These are phyloP conservation scores for Cladochytrium replicatum DNA, from an alignment of 192 early-diverging fungal genomes.

Conservation along the genomic window DNA sequence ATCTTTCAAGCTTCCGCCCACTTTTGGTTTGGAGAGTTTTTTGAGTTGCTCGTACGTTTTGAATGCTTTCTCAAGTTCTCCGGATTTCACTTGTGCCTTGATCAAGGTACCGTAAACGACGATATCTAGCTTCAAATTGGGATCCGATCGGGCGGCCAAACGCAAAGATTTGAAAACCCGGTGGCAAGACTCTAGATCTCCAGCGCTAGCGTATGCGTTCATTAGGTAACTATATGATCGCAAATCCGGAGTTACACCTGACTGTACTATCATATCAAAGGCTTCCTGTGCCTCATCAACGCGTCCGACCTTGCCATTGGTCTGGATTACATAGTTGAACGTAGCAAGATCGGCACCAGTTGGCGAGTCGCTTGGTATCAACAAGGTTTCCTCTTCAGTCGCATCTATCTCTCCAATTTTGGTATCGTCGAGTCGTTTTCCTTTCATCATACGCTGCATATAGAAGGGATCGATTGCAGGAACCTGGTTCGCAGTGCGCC, in stretches of 20 bases:
- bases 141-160: slow-evolving; percentile 10
- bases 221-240: slow-evolving; percentile 67
- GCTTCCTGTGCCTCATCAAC: slow-evolving; percentile 53
- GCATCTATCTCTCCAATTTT: too few relatives aligned
- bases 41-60: slow-evolving; percentile 72
- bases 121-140: slow-evolving; percentile 44
- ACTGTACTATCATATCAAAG: slow-evolving; percentile 47
- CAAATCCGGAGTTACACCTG: slow-evolving; percentile 54
- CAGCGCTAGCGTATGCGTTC: slow-evolving; percentile 62
- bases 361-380: too few relatives aligned
- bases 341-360: too few relatives aligned
- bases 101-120: slow-evolving; percentile 64
- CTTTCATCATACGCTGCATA: too few relatives aligned
- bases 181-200: slow-evolving; percentile 50
- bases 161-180: slow-evolving; percentile 52
- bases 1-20: neutral
- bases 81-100: slow-evolving; percentile 49
- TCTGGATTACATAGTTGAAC: slow-evolving; percentile 28
- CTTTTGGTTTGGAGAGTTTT: slow-evolving; percentile 19
- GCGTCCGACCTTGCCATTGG: slow-evolving; percentile 52
- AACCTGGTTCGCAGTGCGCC: too few relatives aligned
- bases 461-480: too few relatives aligned
- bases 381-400: too few relatives aligned
- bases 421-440: too few relatives aligned
- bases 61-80: slow-evolving; percentile 61